Evolutionary conservation across 345 rosid genomes (phyloP).

Genomic region (Excoecaria agallocha): DNA sequence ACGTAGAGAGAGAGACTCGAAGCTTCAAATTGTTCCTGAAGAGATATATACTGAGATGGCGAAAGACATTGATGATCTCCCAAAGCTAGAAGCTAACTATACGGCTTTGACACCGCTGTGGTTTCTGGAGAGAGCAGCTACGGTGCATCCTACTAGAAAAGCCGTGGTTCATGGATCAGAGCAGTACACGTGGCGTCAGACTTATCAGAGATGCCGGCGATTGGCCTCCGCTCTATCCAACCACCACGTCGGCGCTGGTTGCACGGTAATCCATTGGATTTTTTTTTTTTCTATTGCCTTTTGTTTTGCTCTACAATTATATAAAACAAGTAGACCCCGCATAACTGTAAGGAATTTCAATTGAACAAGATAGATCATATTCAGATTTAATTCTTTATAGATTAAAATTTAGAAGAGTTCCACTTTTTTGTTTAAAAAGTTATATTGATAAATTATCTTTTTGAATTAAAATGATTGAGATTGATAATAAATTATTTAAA

Average conservation of each 20-base stretch:
- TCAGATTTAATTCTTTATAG: too few relatives aligned
- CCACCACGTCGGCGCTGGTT: slow-evolving; percentile 60
- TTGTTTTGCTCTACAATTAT: too few relatives aligned
- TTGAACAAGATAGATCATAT: too few relatives aligned
- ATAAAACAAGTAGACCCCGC: neutral
- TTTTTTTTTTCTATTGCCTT: too few relatives aligned
- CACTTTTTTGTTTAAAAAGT: too few relatives aligned
- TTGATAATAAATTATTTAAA: neutral
- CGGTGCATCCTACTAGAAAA: slow-evolving; percentile 60
- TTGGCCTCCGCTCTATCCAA: slow-evolving; percentile 76
- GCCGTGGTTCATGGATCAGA: slow-evolving; percentile 65
- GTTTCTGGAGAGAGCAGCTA: slow-evolving; percentile 82
- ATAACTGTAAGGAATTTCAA: neutral
- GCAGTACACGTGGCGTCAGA: slow-evolving; percentile 73
- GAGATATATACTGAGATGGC: slow-evolving; percentile 24
- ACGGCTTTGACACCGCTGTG: slow-evolving; percentile 82
- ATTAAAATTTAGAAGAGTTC: too few relatives aligned
- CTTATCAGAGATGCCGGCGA: slow-evolving; percentile 73
- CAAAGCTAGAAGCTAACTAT: slow-evolving; percentile 74
- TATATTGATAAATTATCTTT: too few relatives aligned
- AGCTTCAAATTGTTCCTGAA: too few relatives aligned
- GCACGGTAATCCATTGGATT: slow-evolving; percentile 45
- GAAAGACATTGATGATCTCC: slow-evolving; percentile 81
- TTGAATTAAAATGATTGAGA: neutral
- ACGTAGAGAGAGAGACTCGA: neutral